Conservation (phyloP, 2,329 filamentous ascomycete species). For the Botryotinia narcissicola region DNA sequence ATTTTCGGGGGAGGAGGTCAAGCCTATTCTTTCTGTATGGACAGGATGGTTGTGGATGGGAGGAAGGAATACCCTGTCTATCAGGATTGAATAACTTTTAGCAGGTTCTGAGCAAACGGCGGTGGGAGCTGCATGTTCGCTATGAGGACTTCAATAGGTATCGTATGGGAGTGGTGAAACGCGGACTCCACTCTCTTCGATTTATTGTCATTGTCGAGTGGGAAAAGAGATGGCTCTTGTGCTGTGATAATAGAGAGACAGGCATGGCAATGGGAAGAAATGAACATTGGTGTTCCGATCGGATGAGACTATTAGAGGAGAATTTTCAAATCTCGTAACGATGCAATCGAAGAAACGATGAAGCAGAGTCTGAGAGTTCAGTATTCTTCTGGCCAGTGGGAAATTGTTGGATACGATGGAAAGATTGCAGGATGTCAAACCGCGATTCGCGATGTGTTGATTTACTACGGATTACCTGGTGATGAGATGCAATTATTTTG, state of each 20-base stretch:
- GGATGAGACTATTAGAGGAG: background rate
- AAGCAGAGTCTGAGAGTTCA: background rate
- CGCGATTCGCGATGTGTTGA: background rate
- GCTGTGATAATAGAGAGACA: background rate
- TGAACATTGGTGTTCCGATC: background rate
- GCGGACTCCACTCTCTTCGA: background rate
- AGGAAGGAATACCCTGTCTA: background rate
- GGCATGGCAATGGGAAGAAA: background rate
- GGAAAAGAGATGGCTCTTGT: background rate
- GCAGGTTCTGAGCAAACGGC: background rate
- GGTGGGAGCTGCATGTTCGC: background rate
- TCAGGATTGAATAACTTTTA: background rate
- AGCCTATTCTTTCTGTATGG: background rate
- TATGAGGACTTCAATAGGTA: background rate
- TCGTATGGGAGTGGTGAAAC: background rate
- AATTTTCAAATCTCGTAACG: background rate
- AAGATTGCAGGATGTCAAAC: background rate
- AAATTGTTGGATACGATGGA: background rate
- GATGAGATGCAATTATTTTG: background rate
- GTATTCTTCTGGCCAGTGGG: background rate
- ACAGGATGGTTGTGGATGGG: background rate
- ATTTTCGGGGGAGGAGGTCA: background rate
- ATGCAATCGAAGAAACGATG: background rate
- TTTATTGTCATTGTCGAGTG: background rate
- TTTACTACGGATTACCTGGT: background rate